Conservation (phyloP, 208 protist species). For the Trypanosoma melophagium region DNA sequence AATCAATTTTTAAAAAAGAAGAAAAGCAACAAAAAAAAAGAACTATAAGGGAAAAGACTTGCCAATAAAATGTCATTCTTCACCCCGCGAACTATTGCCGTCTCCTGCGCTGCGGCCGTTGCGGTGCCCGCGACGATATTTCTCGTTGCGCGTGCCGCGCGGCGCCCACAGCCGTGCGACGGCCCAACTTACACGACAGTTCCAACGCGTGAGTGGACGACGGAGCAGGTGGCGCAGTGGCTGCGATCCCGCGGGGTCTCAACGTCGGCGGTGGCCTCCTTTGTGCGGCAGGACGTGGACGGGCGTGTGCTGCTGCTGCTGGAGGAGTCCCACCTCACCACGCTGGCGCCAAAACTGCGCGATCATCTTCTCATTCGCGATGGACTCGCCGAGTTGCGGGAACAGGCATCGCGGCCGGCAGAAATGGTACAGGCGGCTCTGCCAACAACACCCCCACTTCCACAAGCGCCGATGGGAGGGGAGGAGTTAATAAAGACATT, state of each 20-base stretch:
- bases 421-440: conserved; percentile 1
- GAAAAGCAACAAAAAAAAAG: conserved; percentile 5
- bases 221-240: conserved; percentile 50
- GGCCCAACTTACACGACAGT: neutral
- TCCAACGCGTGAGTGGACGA: conserved; percentile 22
- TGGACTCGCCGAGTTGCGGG: conserved; percentile 35
- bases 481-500: conserved; percentile 14
- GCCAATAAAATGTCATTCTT: neutral
- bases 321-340: conserved; percentile 34
- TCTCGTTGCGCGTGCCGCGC: conserved; percentile 4
- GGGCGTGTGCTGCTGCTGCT: conserved; percentile 42
- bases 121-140: conserved; percentile 22
- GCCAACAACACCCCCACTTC: neutral
- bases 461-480: too few relatives aligned
- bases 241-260: conserved; percentile 46
- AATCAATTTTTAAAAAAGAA: neutral
- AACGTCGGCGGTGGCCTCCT: conserved; percentile 21
- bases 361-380: conserved; percentile 44
- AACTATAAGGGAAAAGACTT: conserved; percentile 1
- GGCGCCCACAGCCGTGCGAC: neutral
- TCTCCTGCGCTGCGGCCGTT: conserved; percentile 26
- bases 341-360: conserved; percentile 45
- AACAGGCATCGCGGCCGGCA: neutral
- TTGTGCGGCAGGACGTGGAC: conserved; percentile 38
- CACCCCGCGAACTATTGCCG: conserved; percentile 7